Evolutionary conservation across 2,329 filamentous ascomycete genomes (phyloP).

Genomic region (Epichloe hybrida): DNA sequence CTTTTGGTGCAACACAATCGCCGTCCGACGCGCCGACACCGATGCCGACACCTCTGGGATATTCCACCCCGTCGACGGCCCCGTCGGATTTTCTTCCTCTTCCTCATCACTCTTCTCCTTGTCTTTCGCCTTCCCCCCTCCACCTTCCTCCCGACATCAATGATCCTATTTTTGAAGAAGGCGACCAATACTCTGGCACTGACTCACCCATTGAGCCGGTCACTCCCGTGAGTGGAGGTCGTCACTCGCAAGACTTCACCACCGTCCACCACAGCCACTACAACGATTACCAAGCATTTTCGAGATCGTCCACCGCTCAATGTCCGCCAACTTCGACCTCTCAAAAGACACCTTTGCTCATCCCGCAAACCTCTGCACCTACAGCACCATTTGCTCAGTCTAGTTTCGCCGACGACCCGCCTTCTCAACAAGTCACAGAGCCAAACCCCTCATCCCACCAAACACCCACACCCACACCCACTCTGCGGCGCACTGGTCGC

Average conservation of each 20-base stretch:
- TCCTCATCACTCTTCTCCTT: slow-evolving; percentile 19
- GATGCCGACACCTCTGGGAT: slow-evolving; percentile 3
- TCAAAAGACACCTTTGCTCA: slow-evolving; percentile 8
- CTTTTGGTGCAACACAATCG: slow-evolving; percentile 1
- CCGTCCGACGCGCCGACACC: slow-evolving; percentile 4
- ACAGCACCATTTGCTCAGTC: not conserved
- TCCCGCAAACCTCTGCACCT: not conserved
- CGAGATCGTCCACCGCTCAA: slow-evolving; percentile 12
- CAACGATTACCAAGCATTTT: slow-evolving; percentile 12
- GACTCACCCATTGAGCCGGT: slow-evolving; percentile 46
- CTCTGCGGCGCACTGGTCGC: slow-evolving; percentile 28
- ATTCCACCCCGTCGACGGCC: slow-evolving; percentile 4
- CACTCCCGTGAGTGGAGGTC: slow-evolving; percentile 46
- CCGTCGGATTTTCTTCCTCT: slow-evolving; percentile 2
- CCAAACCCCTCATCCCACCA: slow-evolving; percentile 8
- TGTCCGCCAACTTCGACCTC: slow-evolving; percentile 3
- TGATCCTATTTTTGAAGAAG: slow-evolving; percentile 40
- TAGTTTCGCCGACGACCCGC: not conserved
- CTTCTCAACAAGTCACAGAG: not conserved
- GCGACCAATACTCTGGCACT: slow-evolving; percentile 43
- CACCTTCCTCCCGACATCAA: slow-evolving; percentile 36
- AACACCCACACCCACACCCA: slow-evolving; percentile 10
- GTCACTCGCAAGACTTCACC: slow-evolving; percentile 40
- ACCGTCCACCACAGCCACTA: slow-evolving; percentile 22
- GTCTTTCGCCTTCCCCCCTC: slow-evolving; percentile 16